A percentile compares a stretch with the other conserved stretches of the same genome.
Conservation (phyloP, 1,139 yeast genomes). For the Yamadazyma spencermartinsiae region DNA sequence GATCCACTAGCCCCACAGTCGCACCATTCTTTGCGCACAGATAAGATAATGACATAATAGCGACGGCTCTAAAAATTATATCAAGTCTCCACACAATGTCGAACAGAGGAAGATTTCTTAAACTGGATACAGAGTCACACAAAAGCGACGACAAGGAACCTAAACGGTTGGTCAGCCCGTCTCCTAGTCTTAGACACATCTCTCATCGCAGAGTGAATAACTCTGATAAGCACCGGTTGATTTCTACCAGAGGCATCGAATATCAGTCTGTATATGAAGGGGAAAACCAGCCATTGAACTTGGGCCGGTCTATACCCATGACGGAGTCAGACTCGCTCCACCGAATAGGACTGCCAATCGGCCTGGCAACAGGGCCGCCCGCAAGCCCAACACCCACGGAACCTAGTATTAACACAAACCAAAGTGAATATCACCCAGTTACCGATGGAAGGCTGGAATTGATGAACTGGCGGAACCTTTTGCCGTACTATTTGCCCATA, state of each 20-base stretch:
- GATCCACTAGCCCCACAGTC: no score
- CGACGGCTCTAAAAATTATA: no score
- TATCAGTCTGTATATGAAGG: slow-evolving; percentile 18
- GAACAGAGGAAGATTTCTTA: slow-evolving; percentile 1
- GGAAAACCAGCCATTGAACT: slow-evolving; percentile 15
- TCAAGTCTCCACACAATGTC: no score
- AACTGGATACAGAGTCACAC: background rate
- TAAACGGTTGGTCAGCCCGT: slow-evolving; percentile 17
- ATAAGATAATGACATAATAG: no score
- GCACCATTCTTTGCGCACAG: no score
- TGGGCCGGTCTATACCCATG: slow-evolving; percentile 9
- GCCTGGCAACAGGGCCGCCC: background rate
- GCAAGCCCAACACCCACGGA: background rate
- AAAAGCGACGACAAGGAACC: background rate
- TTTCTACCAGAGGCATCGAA: slow-evolving; percentile 11
- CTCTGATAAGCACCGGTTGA: slow-evolving; percentile 11
- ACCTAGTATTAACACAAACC: background rate
- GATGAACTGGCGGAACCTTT: slow-evolving; percentile 25
- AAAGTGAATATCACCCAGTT: slow-evolving; percentile 23
- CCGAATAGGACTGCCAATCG: background rate
- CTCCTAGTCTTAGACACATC: slow-evolving; percentile 35
- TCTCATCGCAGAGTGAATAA: slow-evolving; percentile 32
- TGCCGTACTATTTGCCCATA: slow-evolving; percentile 80
- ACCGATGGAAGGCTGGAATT: slow-evolving; percentile 22
- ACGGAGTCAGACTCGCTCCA: slow-evolving; percentile 8